A percentile compares a stretch with the other conserved stretches of the same genome.
Conservation (phyloP, 192 early-diverging fungal genomes). For the Geosiphon pyriformis region DNA sequence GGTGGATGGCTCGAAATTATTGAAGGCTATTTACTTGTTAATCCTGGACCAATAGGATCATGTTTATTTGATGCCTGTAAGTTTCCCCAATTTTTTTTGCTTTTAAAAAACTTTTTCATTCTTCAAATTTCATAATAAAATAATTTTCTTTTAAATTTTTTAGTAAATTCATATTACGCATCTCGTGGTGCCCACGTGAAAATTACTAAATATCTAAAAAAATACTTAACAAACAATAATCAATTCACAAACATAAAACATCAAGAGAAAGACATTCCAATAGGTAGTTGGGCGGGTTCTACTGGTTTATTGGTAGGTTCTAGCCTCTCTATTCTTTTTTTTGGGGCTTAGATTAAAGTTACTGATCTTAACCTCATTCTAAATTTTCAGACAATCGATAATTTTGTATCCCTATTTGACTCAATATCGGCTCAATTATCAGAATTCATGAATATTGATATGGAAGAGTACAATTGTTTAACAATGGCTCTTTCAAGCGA, state of each 20-base stretch:
- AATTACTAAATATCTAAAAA: not conserved
- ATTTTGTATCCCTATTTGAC: not conserved
- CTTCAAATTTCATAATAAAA: not conserved
- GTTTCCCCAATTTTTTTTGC: not conserved
- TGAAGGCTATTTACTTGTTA: slow-evolving; percentile 1
- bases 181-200: not conserved
- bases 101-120: not conserved
- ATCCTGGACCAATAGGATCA: not conserved
- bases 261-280: not conserved
- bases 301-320: not conserved
- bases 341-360: not conserved
- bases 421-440: not conserved
- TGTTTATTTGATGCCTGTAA: not conserved
- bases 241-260: not conserved
- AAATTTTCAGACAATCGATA: not conserved
- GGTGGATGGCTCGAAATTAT: slow-evolving; percentile 39
- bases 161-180: not conserved
- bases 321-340: not conserved
- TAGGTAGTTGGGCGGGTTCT: not conserved
- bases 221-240: not conserved
- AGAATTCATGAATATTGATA: not conserved
- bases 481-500: not conserved
- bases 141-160: not conserved
- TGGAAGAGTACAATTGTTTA: not conserved
- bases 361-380: not conserved